Base-by-base conservation (phyloP, 176 grass and related monocot species). In the Eremochloa ophiuroides region DNA sequence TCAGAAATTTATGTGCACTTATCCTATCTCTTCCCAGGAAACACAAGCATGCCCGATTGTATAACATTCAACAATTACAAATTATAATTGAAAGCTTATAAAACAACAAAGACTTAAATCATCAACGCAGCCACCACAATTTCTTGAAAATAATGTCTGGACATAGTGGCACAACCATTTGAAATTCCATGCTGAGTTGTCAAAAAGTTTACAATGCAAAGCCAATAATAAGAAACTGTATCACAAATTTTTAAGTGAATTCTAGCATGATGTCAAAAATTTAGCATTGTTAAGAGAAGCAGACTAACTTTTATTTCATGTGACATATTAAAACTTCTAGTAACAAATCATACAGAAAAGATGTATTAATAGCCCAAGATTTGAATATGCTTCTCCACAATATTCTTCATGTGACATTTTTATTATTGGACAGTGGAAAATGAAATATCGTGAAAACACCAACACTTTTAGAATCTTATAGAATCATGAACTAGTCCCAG, bases 31-130 rank as follows among this genome's bases (percentile, higher is more conserved):
- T 85, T 59, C 44, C 4, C 16, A 85, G 16, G 50, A 31, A 75
- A 44, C 20, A 76, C 13, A 85, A 18, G 62, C 35, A 22, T 39
- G 8, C 18, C 20, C 11, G 34, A 12, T 50, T 26, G 26, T 61
- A 58, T 62, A 41, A 42, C 42, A 78, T 74, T 28, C 69, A 79
- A n/a, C n/a, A n/a, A n/a, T n/a, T n/a, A 69, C 16, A 22, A 18
- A 65, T 69, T 82, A 64, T 56, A 75, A 60, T n/a, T 79, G 55
- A 71, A 83, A 83, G 38, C 35, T 74, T 83, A n/a, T n/a, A 22
- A 62, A 78, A 65, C 23, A 62, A 62, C 15, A 41, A 26, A 39
- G n/a, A 35, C 70, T 82, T 31, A 15, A 25, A 47, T 61, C 48
- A 48, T n/a, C n/a, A n/a, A n/a, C n/a, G n/a, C n/a, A n/a, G n/a